Conservation (phyloP, 495 filamentous ascomycete species). For the Hypoxylon rickii region DNA sequence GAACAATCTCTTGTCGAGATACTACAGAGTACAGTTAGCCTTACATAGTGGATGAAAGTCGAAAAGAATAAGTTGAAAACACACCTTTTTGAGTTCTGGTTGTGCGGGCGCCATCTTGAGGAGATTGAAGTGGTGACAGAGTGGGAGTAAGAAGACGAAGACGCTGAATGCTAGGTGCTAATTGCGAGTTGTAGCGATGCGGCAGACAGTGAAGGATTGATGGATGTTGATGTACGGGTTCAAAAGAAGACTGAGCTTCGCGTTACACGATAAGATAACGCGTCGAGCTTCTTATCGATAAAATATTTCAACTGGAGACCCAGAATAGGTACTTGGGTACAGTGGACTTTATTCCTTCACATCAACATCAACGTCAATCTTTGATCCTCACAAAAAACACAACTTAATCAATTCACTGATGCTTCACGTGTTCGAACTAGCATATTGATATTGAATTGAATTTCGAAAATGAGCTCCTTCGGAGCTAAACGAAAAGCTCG, state of each 20-base stretch:
- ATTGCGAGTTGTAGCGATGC: no score
- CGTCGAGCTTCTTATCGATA: conserved; percentile 28
- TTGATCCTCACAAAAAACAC: not conserved
- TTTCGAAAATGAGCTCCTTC: conserved; percentile 73
- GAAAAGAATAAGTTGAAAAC: conserved; percentile 7
- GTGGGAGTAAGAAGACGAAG: conserved; percentile 6
- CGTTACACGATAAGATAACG: conserved; percentile 21
- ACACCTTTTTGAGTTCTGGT: conserved; percentile 96
- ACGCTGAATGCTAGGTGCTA: no score
- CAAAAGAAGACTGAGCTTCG: conserved; percentile 17
- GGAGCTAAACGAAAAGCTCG: conserved; percentile 72
- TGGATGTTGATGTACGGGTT: conserved; percentile 19
- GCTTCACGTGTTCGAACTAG: no score
- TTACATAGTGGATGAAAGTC: not conserved
- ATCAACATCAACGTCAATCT: not conserved
- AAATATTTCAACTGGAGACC: conserved; percentile 5
- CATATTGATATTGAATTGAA: no score
- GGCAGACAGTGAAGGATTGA: no score
- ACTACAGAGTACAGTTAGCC: conserved; percentile 57
- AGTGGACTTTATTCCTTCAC: not conserved
- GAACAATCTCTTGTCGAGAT: conserved; percentile 98
- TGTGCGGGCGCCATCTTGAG: conserved; percentile 95
- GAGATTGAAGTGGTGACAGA: not conserved
- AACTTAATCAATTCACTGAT: not conserved
- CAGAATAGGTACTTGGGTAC: not conserved